Evolutionary conservation across 306 rosid species (phyloP).

Genomic region (Quercus ilex): DNA sequence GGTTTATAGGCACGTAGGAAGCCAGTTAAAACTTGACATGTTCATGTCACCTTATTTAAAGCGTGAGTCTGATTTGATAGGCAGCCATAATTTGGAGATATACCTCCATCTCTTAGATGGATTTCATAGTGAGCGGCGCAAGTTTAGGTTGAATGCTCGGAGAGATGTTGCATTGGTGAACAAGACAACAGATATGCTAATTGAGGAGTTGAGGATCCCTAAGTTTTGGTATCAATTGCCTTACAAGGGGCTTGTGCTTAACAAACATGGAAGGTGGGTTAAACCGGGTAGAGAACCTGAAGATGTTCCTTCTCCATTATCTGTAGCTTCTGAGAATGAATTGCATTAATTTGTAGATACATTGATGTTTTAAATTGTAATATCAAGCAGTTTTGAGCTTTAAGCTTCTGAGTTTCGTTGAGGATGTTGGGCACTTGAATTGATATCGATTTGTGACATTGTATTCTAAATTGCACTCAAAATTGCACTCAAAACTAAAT

Average conservation of each 20-base stretch:
- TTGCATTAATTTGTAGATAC: neutral
- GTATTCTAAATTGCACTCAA: too few species aligned
- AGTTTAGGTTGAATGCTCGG: slow-evolving; percentile 45
- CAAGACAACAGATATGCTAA: slow-evolving; percentile 56
- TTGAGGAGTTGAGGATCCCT: slow-evolving; percentile 56
- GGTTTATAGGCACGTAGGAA: slow-evolving; percentile 61
- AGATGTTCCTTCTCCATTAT: slow-evolving; percentile 55
- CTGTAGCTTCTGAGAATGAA: neutral
- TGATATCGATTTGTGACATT: neutral
- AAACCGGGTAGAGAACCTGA: slow-evolving; percentile 55
- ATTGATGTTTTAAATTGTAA: neutral
- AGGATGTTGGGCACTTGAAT: neutral
- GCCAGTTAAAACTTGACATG: slow-evolving; percentile 39
- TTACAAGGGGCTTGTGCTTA: slow-evolving; percentile 57
- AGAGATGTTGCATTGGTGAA: slow-evolving; percentile 69
- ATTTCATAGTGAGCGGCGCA: slow-evolving; percentile 9
- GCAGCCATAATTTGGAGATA: slow-evolving; percentile 55
- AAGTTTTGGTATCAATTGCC: slow-evolving; percentile 59
- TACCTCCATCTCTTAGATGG: slow-evolving; percentile 74
- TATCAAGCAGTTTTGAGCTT: neutral
- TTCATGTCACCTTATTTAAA: slow-evolving; percentile 51
- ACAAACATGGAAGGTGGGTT: slow-evolving; percentile 69
- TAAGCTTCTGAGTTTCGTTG: neutral
- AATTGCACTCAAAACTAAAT: too few species aligned
- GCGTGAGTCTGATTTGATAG: slow-evolving; percentile 33